Evolutionary conservation across 1,284 basidiomycete genomes (phyloP), one percentile per base, ranked within the genome.

Genomic region (Athelia sp.): DNA sequence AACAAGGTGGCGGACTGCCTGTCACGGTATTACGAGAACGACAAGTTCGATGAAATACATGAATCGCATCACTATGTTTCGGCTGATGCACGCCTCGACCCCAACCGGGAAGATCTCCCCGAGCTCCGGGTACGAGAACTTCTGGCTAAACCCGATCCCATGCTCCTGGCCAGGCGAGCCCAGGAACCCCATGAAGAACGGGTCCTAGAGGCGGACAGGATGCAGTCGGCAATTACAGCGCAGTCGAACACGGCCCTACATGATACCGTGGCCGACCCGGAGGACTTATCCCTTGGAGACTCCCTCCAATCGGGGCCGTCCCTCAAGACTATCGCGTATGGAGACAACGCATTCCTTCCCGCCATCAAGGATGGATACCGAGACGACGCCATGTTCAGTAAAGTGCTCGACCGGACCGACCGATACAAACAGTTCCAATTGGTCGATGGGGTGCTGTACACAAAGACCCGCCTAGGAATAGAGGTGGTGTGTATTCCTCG

Each of bases 1-100:
- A 69, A 71, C 47, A 56, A 65, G 3, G 46, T 69, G 0, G 56
- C 64, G 0, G 65, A 70, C 49, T 61, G 62, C 2, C 50, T 69
- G 10, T 70, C 64, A 0, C 48, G 58, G 0, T 47, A 9, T 54
- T 55, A n/a, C 17, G 62, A 57, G 0, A 62, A 56, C 17, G 56
- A 58, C 0, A 29, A 58, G 2, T 50, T 55, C n/a, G 1, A 38
- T 43, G 1, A 34, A 10, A 4, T 42, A 46, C 24, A 10, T 17
- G 17, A 31, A 22, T 49, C 34, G 11, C 2, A 22, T n/a, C n/a
- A 35, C 50, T 43, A 46, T 13, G 32, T 13, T 13, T 13, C 11
- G 13, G 56, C 58, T 0, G 62, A 68, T 43, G 38, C 47, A 1
- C 50, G 55, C 0, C 51, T 68, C 2, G 64, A 66, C 31, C 59